phyloP scores from a whole-genome alignment of 2,329 filamentous ascomycete genomes.

The Colletotrichum liriopes region DNA sequence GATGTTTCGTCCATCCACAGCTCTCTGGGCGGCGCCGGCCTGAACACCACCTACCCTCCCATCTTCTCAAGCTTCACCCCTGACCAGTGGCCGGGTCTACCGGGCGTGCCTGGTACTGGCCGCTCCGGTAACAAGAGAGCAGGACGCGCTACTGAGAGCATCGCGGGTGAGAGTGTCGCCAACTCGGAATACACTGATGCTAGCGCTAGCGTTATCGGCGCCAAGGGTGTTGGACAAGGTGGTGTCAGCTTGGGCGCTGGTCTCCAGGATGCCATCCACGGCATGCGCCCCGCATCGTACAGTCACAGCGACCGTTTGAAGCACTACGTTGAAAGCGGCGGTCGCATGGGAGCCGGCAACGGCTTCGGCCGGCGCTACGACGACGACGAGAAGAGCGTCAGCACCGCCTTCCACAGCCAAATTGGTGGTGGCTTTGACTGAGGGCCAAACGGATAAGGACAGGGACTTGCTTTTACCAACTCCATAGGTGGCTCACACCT shows the following conservation, averaged over 20 bases:
- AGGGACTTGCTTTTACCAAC: conserved; percentile 37
- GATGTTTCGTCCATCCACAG: conserved; percentile 97
- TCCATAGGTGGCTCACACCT: conserved; percentile 36
- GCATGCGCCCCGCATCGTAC: conserved; percentile 70
- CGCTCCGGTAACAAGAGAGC: conserved; percentile 78
- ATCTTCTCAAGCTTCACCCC: conserved; percentile 95
- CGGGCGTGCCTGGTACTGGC: conserved; percentile 72
- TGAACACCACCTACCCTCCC: conserved; percentile 87
- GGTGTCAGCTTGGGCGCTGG: conserved; percentile 89
- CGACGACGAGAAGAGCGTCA: conserved; percentile 96
- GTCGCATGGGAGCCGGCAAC: conserved; percentile 77
- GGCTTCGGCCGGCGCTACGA: conserved; percentile 77
- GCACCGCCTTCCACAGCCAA: conserved; percentile 96
- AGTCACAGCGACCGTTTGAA: conserved; percentile 93
- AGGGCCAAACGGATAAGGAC: conserved; percentile 47
- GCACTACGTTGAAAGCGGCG: conserved; percentile 91
- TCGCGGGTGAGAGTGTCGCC: conserved; percentile 93
- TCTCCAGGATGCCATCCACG: conserved; percentile 82
- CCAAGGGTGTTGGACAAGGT: conserved; percentile 83
- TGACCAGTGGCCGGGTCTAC: conserved; percentile 89
- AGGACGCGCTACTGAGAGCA: conserved; percentile 79
- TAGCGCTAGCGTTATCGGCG: conserved; percentile 82
- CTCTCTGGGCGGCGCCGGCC: conserved; percentile 88
- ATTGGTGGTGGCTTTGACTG: conserved; percentile 77
- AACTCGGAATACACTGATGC: conserved; percentile 92